Base-by-base conservation (phyloP, 768 basidiomycete genomes). In the Trichaptum fuscoviolaceum region DNA sequence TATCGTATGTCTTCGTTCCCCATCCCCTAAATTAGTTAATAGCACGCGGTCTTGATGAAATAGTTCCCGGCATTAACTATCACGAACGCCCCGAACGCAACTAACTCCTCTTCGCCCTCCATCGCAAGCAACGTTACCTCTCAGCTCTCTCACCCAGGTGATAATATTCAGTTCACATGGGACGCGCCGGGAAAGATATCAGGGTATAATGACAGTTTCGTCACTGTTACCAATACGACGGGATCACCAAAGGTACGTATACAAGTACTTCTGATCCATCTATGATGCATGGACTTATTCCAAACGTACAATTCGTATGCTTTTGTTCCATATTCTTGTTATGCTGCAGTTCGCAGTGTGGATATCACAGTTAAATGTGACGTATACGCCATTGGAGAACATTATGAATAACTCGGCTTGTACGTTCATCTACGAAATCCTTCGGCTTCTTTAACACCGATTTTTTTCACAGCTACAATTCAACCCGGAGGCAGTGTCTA, bases 301-400 rank as follows among this genome's bases (percentile, higher is more conserved):
- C n/a, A n/a, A n/a, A n/a, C n/a, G n/a, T n/a, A n/a, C n/a, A n/a
- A n/a, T n/a, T n/a, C n/a, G n/a, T n/a, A n/a, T n/a, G n/a, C n/a
- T n/a, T n/a, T n/a, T n/a, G n/a, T n/a, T n/a, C n/a, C n/a, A n/a
- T n/a, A n/a, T n/a, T n/a, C n/a, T n/a, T n/a, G n/a, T n/a, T n/a
- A n/a, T n/a, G n/a, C n/a, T n/a, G n/a, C 67, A 83, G 80, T 87
- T 77, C 66, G 83, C 81, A 7, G 83, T 83, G 2, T 88, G 86
- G 83, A 82, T 87, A 64, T 82, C 79, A 24, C 86, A 88, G 73
- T 74, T 87, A 63, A 89, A 87, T 78, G 80, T 79, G 8, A 87
- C 87, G 7, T 87, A 82, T 76, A 83, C 83, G 5, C 79, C 82
- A 0, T 76, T 88, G 35, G 72, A 72, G 35, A 77, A 82, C 63